Conservation (phyloP, 257 asterid species). For the Solanum bulbocastanum region DNA sequence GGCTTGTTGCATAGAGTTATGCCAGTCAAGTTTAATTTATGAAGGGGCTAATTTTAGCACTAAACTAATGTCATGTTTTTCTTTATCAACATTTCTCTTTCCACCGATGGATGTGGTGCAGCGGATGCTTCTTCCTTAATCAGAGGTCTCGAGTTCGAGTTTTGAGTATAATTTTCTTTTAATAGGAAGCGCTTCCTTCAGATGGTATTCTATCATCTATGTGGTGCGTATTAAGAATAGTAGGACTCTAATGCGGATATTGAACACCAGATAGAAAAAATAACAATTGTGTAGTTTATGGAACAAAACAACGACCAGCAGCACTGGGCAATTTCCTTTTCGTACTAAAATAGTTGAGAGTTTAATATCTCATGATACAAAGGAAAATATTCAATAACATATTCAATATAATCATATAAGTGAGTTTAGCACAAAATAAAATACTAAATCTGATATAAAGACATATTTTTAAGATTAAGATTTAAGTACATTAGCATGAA, state of each 20-base stretch:
- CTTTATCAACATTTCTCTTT: background rate
- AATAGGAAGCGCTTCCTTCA: no score
- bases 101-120: no score
- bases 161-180: no score
- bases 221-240: no score
- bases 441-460: background rate
- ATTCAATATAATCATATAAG: background rate
- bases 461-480: background rate
- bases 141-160: accelerated
- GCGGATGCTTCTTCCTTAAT: no score
- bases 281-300: background rate
- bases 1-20: background rate
- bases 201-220: no score
- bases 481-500: background rate
- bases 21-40: background rate
- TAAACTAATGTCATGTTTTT: background rate
- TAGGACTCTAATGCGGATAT: no score
- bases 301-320: background rate
- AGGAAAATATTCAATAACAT: background rate
- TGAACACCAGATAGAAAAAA: background rate
- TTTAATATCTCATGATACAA: background rate
- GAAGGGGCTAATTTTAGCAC: background rate
- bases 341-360: background rate
- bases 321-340: background rate
- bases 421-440: background rate